These are phyloP conservation scores for Ustilago hordei DNA, from an alignment of 1,284 basidiomycete genomes.

Conservation along the genomic window DNA sequence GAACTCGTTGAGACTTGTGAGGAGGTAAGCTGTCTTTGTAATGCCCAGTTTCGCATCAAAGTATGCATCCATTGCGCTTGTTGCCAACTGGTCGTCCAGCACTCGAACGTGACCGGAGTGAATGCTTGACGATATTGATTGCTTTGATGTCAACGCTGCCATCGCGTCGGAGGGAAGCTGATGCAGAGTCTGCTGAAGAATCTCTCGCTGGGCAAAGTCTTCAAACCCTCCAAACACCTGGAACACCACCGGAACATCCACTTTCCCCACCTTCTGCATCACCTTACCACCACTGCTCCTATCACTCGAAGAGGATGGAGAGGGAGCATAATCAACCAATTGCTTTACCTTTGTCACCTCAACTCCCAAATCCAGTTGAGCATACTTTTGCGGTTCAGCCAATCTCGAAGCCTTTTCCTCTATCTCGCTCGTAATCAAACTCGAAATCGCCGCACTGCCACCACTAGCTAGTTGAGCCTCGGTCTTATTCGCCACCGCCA, in stretches of 20 bases:
- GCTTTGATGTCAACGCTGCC: neutral
- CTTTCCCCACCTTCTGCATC: neutral
- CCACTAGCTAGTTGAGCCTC: constrained; percentile 22
- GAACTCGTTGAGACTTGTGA: constrained; percentile 27
- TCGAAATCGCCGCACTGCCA: constrained; percentile 25
- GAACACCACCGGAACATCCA: constrained; percentile 29
- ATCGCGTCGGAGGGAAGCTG: neutral
- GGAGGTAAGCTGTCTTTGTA: constrained; percentile 40
- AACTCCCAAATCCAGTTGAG: constrained; percentile 26
- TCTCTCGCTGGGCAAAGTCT: constrained; percentile 61
- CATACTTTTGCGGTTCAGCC: constrained; percentile 40
- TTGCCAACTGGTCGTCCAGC: constrained; percentile 10
- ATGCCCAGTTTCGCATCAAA: constrained; percentile 43
- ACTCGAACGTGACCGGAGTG: constrained; percentile 52
- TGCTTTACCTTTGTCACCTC: constrained; percentile 28
- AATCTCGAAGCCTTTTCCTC: constrained; percentile 43
- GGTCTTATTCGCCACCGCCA: constrained; percentile 25
- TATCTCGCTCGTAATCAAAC: constrained; percentile 45
- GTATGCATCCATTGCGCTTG: constrained; percentile 22
- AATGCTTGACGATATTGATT: constrained; percentile 41
- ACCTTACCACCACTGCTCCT: neutral
- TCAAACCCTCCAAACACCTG: constrained; percentile 58
- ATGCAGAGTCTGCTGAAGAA: constrained; percentile 39
- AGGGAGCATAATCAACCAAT: constrained; percentile 27
- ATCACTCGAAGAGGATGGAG: neutral